A percentile compares a stretch with the other conserved stretches of the same genome.
phyloP scores from a whole-genome alignment of 257 asterid genomes.

The Scutellaria minor region DNA sequence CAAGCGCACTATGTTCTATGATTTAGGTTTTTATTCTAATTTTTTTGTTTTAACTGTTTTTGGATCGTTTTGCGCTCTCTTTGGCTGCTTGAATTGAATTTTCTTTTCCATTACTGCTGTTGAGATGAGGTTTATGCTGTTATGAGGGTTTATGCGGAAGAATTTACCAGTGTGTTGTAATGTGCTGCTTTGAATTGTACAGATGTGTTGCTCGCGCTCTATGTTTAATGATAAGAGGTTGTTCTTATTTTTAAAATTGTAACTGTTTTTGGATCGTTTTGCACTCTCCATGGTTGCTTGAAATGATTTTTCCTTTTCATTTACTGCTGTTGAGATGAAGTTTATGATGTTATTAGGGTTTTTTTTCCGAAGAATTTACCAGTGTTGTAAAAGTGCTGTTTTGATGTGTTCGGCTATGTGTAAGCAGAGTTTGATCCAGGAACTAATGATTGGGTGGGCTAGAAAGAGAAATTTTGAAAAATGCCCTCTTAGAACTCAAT shows the following conservation, averaged over 20 bases:
- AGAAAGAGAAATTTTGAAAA: no score
- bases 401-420: slow-evolving; percentile 4
- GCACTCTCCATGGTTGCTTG: slow-evolving; percentile 18
- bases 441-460: no score
- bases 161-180: not conserved
- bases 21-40: slow-evolving; percentile 27
- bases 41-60: slow-evolving; percentile 17
- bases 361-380: slow-evolving; percentile 23
- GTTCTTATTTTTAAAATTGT: slow-evolving; percentile 27
- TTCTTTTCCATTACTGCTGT: not conserved
- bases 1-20: slow-evolving; percentile 12
- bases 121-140: slow-evolving; percentile 6
- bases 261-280: slow-evolving; percentile 9
- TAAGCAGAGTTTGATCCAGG: not conserved
- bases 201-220: slow-evolving; percentile 39
- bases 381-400: slow-evolving; percentile 13
- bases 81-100: slow-evolving; percentile 20
- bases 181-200: slow-evolving; percentile 22
- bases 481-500: no score
- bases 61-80: not conserved
- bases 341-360: slow-evolving; percentile 27
- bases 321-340: slow-evolving; percentile 14
- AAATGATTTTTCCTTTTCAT: not conserved
- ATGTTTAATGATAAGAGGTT: slow-evolving; percentile 18
- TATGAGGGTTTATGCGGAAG: slow-evolving; percentile 34